Percentiles rank a stretch among this genome's conserved stretches.
These are phyloP conservation scores for Striga hermonthica DNA, from an alignment of 305 asterid species.

Conservation along the genomic window DNA sequence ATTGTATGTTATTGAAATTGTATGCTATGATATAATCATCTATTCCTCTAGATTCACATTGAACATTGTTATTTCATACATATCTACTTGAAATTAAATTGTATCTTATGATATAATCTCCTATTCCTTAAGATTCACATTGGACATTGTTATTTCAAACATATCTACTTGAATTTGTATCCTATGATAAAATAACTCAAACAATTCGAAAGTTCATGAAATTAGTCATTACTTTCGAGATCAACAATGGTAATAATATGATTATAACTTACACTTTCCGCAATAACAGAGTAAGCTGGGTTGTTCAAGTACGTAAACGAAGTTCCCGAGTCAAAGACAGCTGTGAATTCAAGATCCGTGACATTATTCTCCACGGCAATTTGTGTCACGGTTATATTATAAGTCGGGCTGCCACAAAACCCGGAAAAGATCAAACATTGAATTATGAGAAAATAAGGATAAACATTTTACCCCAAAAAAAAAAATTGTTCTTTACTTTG, in stretches of 20 bases:
- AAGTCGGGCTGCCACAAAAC: constrained; percentile 55
- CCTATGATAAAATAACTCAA: too few species aligned
- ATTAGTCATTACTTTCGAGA: constrained; percentile 7
- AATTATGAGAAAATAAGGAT: background rate
- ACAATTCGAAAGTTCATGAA: background rate
- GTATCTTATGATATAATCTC: too few species aligned
- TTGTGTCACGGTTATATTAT: constrained; percentile 70
- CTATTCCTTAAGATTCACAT: too few species aligned
- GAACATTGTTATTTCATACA: too few species aligned
- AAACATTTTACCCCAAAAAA: background rate
- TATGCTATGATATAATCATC: too few species aligned
- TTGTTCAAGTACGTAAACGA: constrained; percentile 81
- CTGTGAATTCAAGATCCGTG: constrained; percentile 50
- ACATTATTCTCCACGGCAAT: constrained; percentile 51
- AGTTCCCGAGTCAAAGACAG: constrained; percentile 85
- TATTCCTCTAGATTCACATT: too few species aligned
- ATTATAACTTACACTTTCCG: constrained; percentile 52
- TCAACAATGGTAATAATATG: background rate
- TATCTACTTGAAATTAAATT: too few species aligned
- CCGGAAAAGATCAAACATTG: constrained; percentile 14
- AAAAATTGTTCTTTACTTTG: constrained; percentile 48
- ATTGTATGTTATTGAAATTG: too few species aligned
- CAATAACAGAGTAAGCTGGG: constrained; percentile 65
- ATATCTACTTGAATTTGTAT: too few species aligned
- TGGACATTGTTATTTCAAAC: too few species aligned